Percentiles rank a stretch among this genome's conserved stretches.
These are phyloP conservation scores for Geranomyces michiganensis DNA, from an alignment of 192 early-diverging fungal species.

Conservation along the genomic window DNA sequence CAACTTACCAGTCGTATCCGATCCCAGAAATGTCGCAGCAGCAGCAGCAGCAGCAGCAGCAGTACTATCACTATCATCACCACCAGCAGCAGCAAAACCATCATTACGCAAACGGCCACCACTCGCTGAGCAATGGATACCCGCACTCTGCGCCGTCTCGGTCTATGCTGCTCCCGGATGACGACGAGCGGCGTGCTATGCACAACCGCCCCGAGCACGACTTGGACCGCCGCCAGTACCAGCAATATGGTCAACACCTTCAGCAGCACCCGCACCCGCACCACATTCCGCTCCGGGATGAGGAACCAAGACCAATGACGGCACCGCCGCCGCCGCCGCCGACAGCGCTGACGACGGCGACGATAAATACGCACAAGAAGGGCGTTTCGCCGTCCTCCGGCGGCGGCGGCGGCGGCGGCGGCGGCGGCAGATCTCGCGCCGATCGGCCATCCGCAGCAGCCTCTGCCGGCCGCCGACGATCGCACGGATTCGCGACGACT, in stretches of 20 bases:
- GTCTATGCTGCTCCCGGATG: background rate
- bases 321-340: too few relatives aligned
- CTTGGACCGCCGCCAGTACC: too few relatives aligned
- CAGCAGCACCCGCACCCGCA: too few relatives aligned
- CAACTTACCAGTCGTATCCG: background rate
- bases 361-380: too few relatives aligned
- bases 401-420: too few relatives aligned
- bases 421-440: background rate
- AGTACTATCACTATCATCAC: background rate
- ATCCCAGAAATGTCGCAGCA: background rate
- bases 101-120: background rate
- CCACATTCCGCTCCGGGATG: too few relatives aligned
- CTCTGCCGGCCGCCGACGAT: background rate
- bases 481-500: background rate
- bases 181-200: too few relatives aligned
- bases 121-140: conserved; percentile 13
- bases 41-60: conserved; percentile 10
- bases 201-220: too few relatives aligned
- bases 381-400: too few relatives aligned
- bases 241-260: too few relatives aligned
- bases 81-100: background rate
- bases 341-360: too few relatives aligned
- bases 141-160: background rate
- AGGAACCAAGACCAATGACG: too few relatives aligned
- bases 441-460: background rate